phyloP scores from a whole-genome alignment of 306 rosid species.

The Mucuna pruriens region DNA sequence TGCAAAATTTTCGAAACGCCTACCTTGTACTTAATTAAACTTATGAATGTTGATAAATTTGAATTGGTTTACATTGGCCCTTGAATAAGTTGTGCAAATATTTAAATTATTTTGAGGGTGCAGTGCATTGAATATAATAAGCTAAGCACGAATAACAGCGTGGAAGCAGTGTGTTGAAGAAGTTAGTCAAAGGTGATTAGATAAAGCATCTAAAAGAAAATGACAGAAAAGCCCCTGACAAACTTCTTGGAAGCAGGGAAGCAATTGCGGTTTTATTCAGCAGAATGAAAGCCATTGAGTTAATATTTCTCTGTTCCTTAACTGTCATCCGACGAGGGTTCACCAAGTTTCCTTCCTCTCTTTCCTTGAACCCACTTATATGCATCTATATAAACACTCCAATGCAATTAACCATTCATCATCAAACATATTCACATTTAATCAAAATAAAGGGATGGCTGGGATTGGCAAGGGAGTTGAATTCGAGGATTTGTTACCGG shows the following conservation, averaged over 20 bases:
- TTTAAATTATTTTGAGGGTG: neutral
- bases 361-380: slow-evolving; percentile 39
- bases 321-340: slow-evolving; percentile 56
- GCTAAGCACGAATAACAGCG: neutral
- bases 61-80: neutral
- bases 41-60: neutral
- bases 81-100: neutral
- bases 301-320: slow-evolving; percentile 49
- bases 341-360: slow-evolving; percentile 20
- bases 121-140: too few relatives aligned
- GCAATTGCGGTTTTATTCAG: slow-evolving; percentile 49
- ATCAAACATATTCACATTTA: neutral
- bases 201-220: neutral
- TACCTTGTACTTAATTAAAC: neutral
- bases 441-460: slow-evolving; percentile 39
- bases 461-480: slow-evolving; percentile 30
- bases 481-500: slow-evolving; percentile 77
- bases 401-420: neutral
- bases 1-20: neutral
- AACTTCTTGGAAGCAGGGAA: slow-evolving; percentile 60
- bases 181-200: slow-evolving; percentile 6
- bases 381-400: neutral
- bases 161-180: slow-evolving; percentile 1
- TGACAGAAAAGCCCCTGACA: slow-evolving; percentile 28
- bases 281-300: slow-evolving; percentile 55